Percentiles rank a stretch among this genome's conserved stretches.
phyloP scores from a whole-genome alignment of 2,329 filamentous ascomycete species.

The Allantophomopsis cytisporea region DNA sequence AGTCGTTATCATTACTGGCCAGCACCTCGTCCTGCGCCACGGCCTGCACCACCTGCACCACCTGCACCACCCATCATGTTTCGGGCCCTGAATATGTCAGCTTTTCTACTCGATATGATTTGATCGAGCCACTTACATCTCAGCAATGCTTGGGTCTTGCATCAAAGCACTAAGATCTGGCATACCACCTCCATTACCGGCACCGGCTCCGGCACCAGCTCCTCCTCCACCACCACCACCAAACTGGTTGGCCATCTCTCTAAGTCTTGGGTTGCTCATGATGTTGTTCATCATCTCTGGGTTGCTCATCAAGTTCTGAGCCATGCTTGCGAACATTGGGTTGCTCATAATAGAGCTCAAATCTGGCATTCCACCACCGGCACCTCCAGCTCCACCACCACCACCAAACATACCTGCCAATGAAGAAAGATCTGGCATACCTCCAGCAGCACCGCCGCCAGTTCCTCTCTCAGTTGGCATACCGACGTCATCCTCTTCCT shows the following conservation, averaged over 20 bases:
- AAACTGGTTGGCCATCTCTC: slow-evolving; percentile 77
- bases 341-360: slow-evolving; percentile 83
- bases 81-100: slow-evolving; percentile 30
- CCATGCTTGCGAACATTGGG: slow-evolving; percentile 97
- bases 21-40: slow-evolving; percentile 16
- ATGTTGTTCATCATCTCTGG: slow-evolving; percentile 82
- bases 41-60: slow-evolving; percentile 18
- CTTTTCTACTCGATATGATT: slow-evolving; percentile 5
- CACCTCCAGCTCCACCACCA: slow-evolving; percentile 42
- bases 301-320: slow-evolving; percentile 94
- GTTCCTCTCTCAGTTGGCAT: slow-evolving; percentile 34
- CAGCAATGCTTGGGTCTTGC: slow-evolving; percentile 82
- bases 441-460: slow-evolving; percentile 36
- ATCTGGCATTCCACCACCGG: slow-evolving; percentile 74
- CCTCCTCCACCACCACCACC: slow-evolving; percentile 41
- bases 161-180: slow-evolving; percentile 77
- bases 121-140: slow-evolving; percentile 57
- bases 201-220: slow-evolving; percentile 27
- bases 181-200: slow-evolving; percentile 63
- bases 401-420: slow-evolving; percentile 63
- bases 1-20: slow-evolving; percentile 1
- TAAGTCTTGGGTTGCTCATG: slow-evolving; percentile 84
- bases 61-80: slow-evolving; percentile 53
- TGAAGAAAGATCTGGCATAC: slow-evolving; percentile 57
- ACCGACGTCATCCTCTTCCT: slow-evolving; percentile 30